These are phyloP conservation scores for Fusarium chuoi DNA, from an alignment of 2,329 filamentous ascomycete species.

Conservation along the genomic window DNA sequence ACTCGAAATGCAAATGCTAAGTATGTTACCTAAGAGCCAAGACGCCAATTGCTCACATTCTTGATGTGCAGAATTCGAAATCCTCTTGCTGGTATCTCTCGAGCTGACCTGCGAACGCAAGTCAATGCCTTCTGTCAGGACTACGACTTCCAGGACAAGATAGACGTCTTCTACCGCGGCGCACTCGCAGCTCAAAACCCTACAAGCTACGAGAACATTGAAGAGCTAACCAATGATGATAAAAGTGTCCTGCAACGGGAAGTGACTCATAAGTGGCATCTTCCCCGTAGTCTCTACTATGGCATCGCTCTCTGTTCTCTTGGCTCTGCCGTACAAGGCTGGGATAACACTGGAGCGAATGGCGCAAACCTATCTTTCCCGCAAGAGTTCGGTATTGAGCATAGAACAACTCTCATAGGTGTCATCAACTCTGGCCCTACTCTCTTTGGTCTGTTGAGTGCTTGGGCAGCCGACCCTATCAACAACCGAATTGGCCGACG, in stretches of 20 bases:
- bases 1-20: slow-evolving; percentile 48
- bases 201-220: slow-evolving; percentile 26
- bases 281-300: slow-evolving; percentile 43
- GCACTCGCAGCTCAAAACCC: slow-evolving; percentile 46
- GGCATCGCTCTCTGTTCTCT: slow-evolving; percentile 46
- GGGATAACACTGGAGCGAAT: slow-evolving; percentile 57
- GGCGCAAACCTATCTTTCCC: slow-evolving; percentile 54
- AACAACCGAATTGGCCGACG: slow-evolving; percentile 44
- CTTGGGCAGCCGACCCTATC: slow-evolving; percentile 52
- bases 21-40: slow-evolving; percentile 10
- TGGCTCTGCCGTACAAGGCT: slow-evolving; percentile 51
- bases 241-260: slow-evolving; percentile 39
- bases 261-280: slow-evolving; percentile 45
- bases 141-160: slow-evolving; percentile 41
- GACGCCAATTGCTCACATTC: not conserved
- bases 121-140: slow-evolving; percentile 42
- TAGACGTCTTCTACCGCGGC: slow-evolving; percentile 43
- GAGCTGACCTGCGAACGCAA: slow-evolving; percentile 34
- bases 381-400: slow-evolving; percentile 48
- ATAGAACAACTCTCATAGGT: slow-evolving; percentile 64
- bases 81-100: slow-evolving; percentile 41
- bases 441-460: slow-evolving; percentile 35
- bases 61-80: slow-evolving; percentile 39
- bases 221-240: slow-evolving; percentile 41
- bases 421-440: slow-evolving; percentile 60